These are phyloP conservation scores for Mycena vitilis DNA, from an alignment of 768 basidiomycete species.

Conservation along the genomic window DNA sequence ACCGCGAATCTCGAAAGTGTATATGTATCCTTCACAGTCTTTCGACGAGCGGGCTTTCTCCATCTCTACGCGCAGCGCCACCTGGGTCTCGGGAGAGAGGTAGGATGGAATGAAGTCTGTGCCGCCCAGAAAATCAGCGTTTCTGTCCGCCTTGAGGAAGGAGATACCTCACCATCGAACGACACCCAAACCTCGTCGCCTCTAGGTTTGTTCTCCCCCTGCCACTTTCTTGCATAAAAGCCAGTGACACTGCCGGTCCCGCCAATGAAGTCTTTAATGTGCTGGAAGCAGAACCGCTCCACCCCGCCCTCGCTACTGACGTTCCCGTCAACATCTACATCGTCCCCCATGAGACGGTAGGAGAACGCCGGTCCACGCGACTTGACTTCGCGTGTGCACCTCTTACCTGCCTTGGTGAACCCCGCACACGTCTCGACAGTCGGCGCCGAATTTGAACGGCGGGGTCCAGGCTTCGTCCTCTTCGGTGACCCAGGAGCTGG, in stretches of 20 bases:
- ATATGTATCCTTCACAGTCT: slow-evolving; percentile 83
- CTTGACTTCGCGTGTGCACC: slow-evolving; percentile 37
- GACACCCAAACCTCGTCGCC: slow-evolving; percentile 36
- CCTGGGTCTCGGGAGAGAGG: slow-evolving; percentile 36
- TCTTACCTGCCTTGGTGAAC: slow-evolving; percentile 34
- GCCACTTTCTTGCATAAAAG: slow-evolving; percentile 36
- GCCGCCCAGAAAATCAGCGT: neutral
- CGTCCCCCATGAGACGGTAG: slow-evolving; percentile 29
- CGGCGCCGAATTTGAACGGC: slow-evolving; percentile 34
- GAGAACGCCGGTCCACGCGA: slow-evolving; percentile 37
- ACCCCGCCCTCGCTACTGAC: slow-evolving; percentile 33
- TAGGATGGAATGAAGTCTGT: slow-evolving; percentile 36
- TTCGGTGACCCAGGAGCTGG: slow-evolving; percentile 22
- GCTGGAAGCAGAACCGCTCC: slow-evolving; percentile 36
- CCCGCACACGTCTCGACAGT: slow-evolving; percentile 34
- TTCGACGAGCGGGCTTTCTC: slow-evolving; percentile 61
- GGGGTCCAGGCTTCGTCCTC: slow-evolving; percentile 27
- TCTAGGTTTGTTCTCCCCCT: slow-evolving; percentile 30
- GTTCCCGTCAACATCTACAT: slow-evolving; percentile 31
- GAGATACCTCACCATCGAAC: slow-evolving; percentile 24
- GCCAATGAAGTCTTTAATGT: slow-evolving; percentile 37
- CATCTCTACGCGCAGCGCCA: slow-evolving; percentile 37
- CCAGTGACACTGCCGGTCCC: slow-evolving; percentile 28
- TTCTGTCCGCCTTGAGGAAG: neutral
- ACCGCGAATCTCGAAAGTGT: slow-evolving; percentile 85